A percentile compares a stretch with the other conserved stretches of the same genome.
These are phyloP conservation scores for Vitis amurensis DNA, from an alignment of 164 flowering plant species.

Conservation along the genomic window DNA sequence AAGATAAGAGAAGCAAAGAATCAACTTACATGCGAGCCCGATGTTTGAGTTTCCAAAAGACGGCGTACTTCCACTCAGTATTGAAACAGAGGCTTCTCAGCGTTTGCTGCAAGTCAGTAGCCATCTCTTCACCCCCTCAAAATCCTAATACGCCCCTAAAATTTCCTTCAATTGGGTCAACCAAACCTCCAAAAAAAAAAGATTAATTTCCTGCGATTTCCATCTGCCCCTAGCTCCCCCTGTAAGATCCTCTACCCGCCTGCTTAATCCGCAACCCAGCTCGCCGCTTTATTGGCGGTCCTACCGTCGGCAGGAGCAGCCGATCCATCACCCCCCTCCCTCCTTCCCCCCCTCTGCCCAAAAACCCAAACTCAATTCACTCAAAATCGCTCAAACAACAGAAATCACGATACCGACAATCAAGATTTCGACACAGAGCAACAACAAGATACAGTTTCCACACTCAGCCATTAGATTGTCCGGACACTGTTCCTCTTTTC, in stretches of 20 bases:
- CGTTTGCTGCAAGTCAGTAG: constrained; percentile 42
- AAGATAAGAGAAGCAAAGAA: too few species aligned
- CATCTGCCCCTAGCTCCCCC: constrained; percentile 26
- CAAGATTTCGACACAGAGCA: constrained; percentile 1
- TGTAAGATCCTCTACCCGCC: constrained; percentile 90
- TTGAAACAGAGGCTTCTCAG: constrained; percentile 66
- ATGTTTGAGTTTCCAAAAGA: constrained; percentile 75
- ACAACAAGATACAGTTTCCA: background rate
- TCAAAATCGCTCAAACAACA: background rate
- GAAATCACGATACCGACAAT: too few species aligned
- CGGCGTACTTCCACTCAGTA: constrained; percentile 68
- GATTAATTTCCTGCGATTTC: constrained; percentile 3
- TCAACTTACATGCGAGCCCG: constrained; percentile 60
- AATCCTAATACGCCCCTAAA: constrained; percentile 4
- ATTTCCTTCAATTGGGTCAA: constrained; percentile 8
- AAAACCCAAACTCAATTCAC: constrained; percentile 13
- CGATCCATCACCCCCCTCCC: constrained; percentile 49
- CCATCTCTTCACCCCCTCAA: constrained; percentile 36
- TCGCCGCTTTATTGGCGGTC: constrained; percentile 78
- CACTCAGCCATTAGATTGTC: background rate
- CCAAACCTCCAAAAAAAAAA: constrained; percentile 10
- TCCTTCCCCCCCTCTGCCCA: constrained; percentile 12
- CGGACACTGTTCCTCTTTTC: too few species aligned
- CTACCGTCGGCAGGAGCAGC: constrained; percentile 56
- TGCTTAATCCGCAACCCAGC: constrained; percentile 88